A percentile compares a stretch with the other conserved stretches of the same genome.
Conservation (phyloP, 176 grass and related monocot species). For the Musa itinerans region DNA sequence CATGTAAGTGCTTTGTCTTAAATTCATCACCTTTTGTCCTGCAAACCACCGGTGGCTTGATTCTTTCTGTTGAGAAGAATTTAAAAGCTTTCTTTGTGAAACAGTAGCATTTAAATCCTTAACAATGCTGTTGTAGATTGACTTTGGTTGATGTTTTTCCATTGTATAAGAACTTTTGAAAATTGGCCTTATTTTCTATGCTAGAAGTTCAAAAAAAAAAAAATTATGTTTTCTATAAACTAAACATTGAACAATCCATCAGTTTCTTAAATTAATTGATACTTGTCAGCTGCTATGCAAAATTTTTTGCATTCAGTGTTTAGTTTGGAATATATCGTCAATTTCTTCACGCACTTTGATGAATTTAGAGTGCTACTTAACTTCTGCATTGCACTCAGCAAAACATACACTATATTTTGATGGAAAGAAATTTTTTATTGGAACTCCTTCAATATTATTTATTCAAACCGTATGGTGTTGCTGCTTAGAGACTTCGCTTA, state of each 20-base stretch:
- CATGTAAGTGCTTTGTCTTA: constrained; percentile 65
- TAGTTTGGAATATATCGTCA: not conserved
- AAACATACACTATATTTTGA: too few species aligned
- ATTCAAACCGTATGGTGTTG: too few species aligned
- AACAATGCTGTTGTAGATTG: not conserved
- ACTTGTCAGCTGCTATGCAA: too few species aligned
- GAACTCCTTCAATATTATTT: too few species aligned
- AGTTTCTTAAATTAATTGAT: not conserved
- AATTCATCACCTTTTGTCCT: constrained; percentile 3
- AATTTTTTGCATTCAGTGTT: not conserved
- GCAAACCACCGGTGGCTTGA: not conserved
- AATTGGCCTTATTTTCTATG: not conserved
- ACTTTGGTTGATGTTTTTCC: not conserved
- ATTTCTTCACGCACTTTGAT: not conserved
- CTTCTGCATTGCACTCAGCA: too few species aligned
- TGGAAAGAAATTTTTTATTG: too few species aligned
- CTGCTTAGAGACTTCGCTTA: too few species aligned
- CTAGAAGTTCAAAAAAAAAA: not conserved
- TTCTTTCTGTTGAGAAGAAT: not conserved
- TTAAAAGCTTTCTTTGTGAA: not conserved
- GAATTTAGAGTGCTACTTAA: not conserved
- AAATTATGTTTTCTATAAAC: not conserved
- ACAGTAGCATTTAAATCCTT: not conserved
- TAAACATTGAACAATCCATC: not conserved
- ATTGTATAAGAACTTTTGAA: not conserved